Conservation (phyloP, 2,329 filamentous ascomycete genomes). For the Tolypocladium tropicale region DNA sequence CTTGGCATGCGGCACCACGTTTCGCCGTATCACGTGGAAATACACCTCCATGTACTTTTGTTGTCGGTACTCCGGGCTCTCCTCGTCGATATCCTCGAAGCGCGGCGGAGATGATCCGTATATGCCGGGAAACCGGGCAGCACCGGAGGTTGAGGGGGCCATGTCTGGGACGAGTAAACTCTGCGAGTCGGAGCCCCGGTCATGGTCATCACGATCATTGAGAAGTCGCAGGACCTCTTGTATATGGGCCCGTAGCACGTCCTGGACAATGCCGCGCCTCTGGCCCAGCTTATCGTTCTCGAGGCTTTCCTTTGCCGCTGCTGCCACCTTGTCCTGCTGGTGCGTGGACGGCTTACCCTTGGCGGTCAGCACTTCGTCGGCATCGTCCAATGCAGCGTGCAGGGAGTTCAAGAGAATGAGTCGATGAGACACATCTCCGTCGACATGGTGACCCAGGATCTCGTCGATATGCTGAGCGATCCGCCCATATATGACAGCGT, state of each 20-base stretch:
- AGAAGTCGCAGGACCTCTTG: constrained; percentile 37
- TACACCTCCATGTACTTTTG: constrained; percentile 42
- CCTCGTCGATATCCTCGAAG: constrained; percentile 36
- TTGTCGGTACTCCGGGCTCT: constrained; percentile 38
- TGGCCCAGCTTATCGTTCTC: constrained; percentile 7
- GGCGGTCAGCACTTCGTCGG: constrained; percentile 32
- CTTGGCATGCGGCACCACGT: constrained; percentile 26
- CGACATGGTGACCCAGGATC: constrained; percentile 12
- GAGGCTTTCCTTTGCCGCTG: not conserved
- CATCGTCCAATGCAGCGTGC: constrained; percentile 28
- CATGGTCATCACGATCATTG: constrained; percentile 27
- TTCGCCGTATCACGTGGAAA: constrained; percentile 31
- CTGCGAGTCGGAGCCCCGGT: constrained; percentile 14
- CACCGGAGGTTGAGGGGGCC: constrained; percentile 5
- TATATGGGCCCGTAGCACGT: constrained; percentile 38
- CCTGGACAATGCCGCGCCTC: constrained; percentile 27
- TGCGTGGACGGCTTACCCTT: constrained; percentile 8
- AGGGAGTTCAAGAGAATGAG: constrained; percentile 27
- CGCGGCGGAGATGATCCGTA: constrained; percentile 7
- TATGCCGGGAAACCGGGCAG: not conserved
- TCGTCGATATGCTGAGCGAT: constrained; percentile 15
- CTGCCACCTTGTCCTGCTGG: not conserved
- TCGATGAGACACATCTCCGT: constrained; percentile 12
- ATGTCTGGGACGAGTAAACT: constrained; percentile 10
- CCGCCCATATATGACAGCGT: constrained; percentile 10